phyloP scores from a whole-genome alignment of 495 filamentous ascomycete species.

The Penicillium maclennaniae region DNA sequence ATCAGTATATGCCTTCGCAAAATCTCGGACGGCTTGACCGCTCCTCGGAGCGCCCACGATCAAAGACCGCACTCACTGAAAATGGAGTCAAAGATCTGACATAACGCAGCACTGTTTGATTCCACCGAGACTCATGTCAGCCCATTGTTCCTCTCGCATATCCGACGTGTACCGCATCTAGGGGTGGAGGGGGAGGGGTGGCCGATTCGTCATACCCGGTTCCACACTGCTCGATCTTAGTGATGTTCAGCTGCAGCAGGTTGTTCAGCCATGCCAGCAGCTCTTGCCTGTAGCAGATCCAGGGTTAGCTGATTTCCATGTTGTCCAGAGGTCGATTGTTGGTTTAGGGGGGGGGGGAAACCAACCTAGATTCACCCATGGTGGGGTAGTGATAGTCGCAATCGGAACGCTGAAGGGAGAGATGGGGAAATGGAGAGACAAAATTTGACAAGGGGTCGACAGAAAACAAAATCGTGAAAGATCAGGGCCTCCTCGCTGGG shows the following conservation, averaged over 20 bases:
- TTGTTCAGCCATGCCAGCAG: slow-evolving; percentile 95
- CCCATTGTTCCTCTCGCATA: slow-evolving; percentile 1
- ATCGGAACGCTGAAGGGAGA: slow-evolving; percentile 3
- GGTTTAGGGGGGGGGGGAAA: slow-evolving; percentile 20
- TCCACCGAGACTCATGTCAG: slow-evolving; percentile 16
- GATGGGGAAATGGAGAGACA: slow-evolving; percentile 6
- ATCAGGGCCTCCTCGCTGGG: slow-evolving; percentile 16
- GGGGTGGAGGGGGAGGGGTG: slow-evolving; percentile 14
- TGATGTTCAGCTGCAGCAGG: slow-evolving; percentile 94
- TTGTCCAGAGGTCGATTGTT: slow-evolving; percentile 5
- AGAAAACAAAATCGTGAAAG: slow-evolving; percentile 6
- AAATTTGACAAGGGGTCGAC: neutral
- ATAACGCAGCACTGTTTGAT: slow-evolving; percentile 78
- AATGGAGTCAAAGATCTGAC: slow-evolving; percentile 96
- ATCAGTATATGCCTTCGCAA: slow-evolving; percentile 16
- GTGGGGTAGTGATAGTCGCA: slow-evolving; percentile 35
- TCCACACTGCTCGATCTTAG: slow-evolving; percentile 98
- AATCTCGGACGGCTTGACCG: neutral
- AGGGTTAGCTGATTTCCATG: slow-evolving; percentile 5
- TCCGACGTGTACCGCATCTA: neutral
- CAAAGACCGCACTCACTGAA: slow-evolving; percentile 57
- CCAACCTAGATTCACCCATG: slow-evolving; percentile 56
- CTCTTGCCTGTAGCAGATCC: slow-evolving; percentile 69
- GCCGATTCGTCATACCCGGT: slow-evolving; percentile 72
- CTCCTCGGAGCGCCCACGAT: neutral